Evolutionary conservation across 2,329 filamentous ascomycete genomes (phyloP).

Genomic region (Epichloe gansuensis): DNA sequence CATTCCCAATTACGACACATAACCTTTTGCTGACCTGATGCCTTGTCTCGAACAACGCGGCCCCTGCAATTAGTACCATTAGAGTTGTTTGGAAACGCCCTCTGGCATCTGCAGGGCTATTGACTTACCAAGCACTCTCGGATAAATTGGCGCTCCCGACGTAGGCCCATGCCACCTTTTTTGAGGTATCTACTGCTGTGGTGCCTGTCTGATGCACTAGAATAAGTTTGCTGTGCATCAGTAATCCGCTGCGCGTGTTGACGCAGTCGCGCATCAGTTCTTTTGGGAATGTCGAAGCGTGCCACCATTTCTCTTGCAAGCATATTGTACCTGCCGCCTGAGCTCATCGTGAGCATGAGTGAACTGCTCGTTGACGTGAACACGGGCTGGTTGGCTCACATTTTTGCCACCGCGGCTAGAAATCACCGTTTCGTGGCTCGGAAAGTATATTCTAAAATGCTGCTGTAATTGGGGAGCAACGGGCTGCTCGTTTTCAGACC

Average conservation of each 20-base stretch:
- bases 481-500: background rate
- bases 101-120: background rate
- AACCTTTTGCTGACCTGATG: slow-evolving; percentile 56
- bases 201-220: slow-evolving; percentile 29
- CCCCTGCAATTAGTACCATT: slow-evolving; percentile 44
- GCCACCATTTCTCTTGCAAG: slow-evolving; percentile 61
- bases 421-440: slow-evolving; percentile 55
- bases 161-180: slow-evolving; percentile 56
- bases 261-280: slow-evolving; percentile 61
- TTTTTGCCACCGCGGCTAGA: slow-evolving; percentile 48
- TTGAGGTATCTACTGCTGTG: background rate
- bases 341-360: slow-evolving; percentile 11
- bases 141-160: slow-evolving; percentile 85
- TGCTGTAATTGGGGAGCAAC: slow-evolving; percentile 17
- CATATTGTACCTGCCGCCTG: slow-evolving; percentile 73
- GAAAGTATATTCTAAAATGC: slow-evolving; percentile 67
- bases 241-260: slow-evolving; percentile 54
- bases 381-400: slow-evolving; percentile 1
- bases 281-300: slow-evolving; percentile 54
- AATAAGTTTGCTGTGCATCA: slow-evolving; percentile 81
- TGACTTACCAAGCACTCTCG: slow-evolving; percentile 74
- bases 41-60: slow-evolving; percentile 56
- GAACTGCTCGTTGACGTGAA: background rate
- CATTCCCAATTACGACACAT: slow-evolving; percentile 93
- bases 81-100: background rate